phyloP scores from a whole-genome alignment of 371 early-diverging fungal genomes.

The Mucor plumbeus region DNA sequence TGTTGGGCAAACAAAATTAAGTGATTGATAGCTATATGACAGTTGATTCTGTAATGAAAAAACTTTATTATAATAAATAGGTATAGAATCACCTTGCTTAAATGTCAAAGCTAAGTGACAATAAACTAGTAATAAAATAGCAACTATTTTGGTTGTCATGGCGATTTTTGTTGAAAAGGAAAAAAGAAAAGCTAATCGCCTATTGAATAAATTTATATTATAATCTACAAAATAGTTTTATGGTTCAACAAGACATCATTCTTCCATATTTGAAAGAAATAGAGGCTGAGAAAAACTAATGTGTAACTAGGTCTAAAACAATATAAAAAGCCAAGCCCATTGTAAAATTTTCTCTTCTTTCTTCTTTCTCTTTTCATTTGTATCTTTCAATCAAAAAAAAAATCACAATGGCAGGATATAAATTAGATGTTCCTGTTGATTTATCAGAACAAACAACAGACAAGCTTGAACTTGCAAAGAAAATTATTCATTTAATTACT shows the following conservation, averaged over 20 bases:
- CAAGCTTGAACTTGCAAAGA: slow-evolving; percentile 26
- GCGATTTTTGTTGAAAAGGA: not conserved
- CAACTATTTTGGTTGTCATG: not conserved
- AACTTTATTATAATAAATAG: slow-evolving; percentile 47
- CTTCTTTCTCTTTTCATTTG: slow-evolving; percentile 13
- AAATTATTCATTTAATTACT: slow-evolving; percentile 24
- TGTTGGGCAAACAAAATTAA: slow-evolving; percentile 45
- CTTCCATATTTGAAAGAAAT: not conserved
- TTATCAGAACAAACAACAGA: slow-evolving; percentile 26
- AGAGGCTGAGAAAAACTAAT: slow-evolving; percentile 15
- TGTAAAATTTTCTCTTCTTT: not conserved
- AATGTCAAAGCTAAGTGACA: slow-evolving; percentile 13
- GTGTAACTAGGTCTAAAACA: slow-evolving; percentile 2
- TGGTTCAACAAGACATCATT: not conserved
- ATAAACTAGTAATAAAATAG: not conserved
- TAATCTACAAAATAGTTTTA: not conserved
- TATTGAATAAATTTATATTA: not conserved
- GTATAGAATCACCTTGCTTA: slow-evolving; percentile 40
- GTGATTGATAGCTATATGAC: slow-evolving; percentile 36
- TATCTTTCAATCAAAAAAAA: slow-evolving; percentile 7
- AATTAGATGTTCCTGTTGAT: slow-evolving; percentile 32
- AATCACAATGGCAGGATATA: slow-evolving; percentile 22
- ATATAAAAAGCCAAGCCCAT: slow-evolving; percentile 12
- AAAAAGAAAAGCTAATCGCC: not conserved
- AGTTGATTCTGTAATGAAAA: slow-evolving; percentile 47